These are phyloP conservation scores for Filobasidium uniguttulatum DNA, from an alignment of 1,284 basidiomycete species.

Conservation along the genomic window DNA sequence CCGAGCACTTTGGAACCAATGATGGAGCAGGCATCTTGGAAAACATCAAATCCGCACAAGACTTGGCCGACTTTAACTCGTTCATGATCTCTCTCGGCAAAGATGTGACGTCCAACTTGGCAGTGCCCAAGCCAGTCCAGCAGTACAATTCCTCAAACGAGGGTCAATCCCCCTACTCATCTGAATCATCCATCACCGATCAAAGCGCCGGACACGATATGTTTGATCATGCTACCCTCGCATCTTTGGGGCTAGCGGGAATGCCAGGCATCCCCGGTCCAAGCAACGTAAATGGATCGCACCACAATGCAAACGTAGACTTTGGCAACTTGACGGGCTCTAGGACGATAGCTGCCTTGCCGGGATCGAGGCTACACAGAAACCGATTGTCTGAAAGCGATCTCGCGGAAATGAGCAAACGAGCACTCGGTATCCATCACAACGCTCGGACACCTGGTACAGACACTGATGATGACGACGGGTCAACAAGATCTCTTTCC, in stretches of 20 bases:
- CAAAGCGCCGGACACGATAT: conserved; percentile 20
- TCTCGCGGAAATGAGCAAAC: conserved; percentile 20
- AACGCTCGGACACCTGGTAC: no score
- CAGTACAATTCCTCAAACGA: conserved; percentile 8
- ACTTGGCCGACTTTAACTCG: conserved; percentile 38
- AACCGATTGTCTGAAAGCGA: conserved; percentile 17
- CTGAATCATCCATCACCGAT: conserved; percentile 20
- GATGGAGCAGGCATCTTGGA: conserved; percentile 1
- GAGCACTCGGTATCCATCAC: conserved; percentile 18
- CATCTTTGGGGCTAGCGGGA: conserved; percentile 34
- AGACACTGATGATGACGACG: not conserved
- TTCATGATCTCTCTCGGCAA: conserved; percentile 37
- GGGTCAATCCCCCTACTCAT: conserved; percentile 31
- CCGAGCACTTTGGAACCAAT: not conserved
- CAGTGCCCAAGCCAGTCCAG: not conserved
- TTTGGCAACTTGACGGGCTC: conserved; percentile 17
- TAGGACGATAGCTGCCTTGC: conserved; percentile 16
- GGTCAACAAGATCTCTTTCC: not conserved
- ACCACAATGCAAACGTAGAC: conserved; percentile 12
- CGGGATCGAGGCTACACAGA: conserved; percentile 15
- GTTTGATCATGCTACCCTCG: conserved; percentile 36
- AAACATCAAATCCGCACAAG: conserved; percentile 32
- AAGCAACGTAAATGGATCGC: not conserved
- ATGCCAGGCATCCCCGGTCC: conserved; percentile 37
- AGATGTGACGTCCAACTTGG: conserved; percentile 22